These are phyloP conservation scores for Antarctomyces pellizariae DNA, from an alignment of 495 filamentous ascomycete genomes.

Conservation along the genomic window DNA sequence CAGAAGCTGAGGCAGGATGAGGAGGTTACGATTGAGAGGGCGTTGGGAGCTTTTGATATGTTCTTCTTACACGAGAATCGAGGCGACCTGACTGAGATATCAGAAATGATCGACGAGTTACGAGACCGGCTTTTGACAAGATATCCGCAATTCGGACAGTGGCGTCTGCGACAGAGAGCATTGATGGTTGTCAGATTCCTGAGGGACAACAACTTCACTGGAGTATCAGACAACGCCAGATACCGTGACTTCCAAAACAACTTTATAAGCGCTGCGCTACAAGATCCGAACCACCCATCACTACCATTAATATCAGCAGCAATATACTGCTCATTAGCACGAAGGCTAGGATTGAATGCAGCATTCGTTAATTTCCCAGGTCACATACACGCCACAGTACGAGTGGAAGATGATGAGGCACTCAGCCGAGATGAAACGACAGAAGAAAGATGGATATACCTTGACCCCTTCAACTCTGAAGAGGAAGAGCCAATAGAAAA, in stretches of 20 bases:
- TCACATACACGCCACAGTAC: constrained; percentile 56
- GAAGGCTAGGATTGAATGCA: constrained; percentile 42
- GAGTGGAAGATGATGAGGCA: constrained; percentile 29
- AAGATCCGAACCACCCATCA: constrained; percentile 43
- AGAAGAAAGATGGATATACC: constrained; percentile 32
- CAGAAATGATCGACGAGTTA: constrained; percentile 35
- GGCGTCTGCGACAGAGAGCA: constrained; percentile 40
- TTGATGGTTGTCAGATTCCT: constrained; percentile 42
- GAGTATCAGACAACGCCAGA: constrained; percentile 32
- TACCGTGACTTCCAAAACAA: constrained; percentile 69
- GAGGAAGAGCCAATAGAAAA: constrained; percentile 35
- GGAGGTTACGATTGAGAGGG: constrained; percentile 40
- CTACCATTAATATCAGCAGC: constrained; percentile 55
- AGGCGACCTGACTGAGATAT: constrained; percentile 54
- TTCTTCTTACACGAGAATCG: constrained; percentile 51
- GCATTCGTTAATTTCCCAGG: constrained; percentile 53
- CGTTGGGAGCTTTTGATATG: constrained; percentile 64
- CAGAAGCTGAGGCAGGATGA: constrained; percentile 25
- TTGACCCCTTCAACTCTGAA: constrained; percentile 60
- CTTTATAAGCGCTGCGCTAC: constrained; percentile 55
- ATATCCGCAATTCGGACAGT: constrained; percentile 22
- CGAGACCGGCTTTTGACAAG: constrained; percentile 25
- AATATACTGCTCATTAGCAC: constrained; percentile 20
- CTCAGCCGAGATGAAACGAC: constrained; percentile 27
- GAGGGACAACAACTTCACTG: constrained; percentile 36